phyloP scores from a whole-genome alignment of 352 stramenopile genomes.

The Phytophthora megakarya region DNA sequence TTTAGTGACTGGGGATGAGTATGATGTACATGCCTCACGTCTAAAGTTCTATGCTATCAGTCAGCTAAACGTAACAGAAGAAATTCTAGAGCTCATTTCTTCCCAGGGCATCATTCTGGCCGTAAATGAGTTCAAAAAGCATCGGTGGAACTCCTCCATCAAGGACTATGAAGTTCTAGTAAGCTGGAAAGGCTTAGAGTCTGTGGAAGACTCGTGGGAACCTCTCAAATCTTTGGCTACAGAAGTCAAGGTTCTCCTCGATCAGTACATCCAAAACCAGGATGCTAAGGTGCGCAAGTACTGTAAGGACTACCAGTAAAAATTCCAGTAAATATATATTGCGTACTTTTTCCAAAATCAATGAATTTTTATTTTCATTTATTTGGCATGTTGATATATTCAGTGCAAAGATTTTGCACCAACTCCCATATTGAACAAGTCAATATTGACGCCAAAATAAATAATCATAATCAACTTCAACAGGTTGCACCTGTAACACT shows the following conservation, averaged over 20 bases:
- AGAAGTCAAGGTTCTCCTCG: background rate
- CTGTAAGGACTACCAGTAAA: background rate
- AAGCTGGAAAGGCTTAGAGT: conserved; percentile 9
- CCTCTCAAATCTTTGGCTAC: conserved; percentile 6
- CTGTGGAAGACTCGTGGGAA: conserved; percentile 5
- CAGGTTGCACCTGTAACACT: too few relatives aligned
- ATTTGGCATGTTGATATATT: background rate
- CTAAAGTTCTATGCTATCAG: conserved; percentile 19
- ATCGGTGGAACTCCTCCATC: conserved; percentile 7
- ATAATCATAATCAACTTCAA: background rate
- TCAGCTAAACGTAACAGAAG: background rate
- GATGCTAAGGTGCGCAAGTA: background rate
- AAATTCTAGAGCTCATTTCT: conserved; percentile 9
- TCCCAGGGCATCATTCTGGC: conserved; percentile 6
- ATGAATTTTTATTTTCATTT: background rate
- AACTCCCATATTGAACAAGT: too few relatives aligned
- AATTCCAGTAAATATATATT: background rate
- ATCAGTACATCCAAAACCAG: background rate
- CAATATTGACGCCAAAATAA: background rate
- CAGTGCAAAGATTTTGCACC: too few relatives aligned
- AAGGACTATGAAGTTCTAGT: conserved; percentile 17
- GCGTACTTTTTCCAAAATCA: background rate
- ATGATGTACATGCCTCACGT: conserved; percentile 12
- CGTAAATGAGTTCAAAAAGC: conserved; percentile 6
- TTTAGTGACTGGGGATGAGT: conserved; percentile 8